Evolutionary conservation across 2,329 filamentous ascomycete species (phyloP).

Genomic region (Camptophora hylomeconis): DNA sequence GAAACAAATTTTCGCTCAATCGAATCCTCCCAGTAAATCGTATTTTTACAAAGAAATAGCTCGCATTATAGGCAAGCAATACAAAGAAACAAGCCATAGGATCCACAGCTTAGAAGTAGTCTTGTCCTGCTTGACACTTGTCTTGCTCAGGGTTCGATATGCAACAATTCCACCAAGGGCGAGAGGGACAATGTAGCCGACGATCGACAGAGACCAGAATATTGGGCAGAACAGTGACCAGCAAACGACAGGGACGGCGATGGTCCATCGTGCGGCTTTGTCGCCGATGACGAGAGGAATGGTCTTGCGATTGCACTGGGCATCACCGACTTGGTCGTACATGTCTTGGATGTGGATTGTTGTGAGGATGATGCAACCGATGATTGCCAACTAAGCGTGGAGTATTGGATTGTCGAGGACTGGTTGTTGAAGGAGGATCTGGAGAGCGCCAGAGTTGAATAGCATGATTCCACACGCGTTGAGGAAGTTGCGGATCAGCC

Average conservation of each 20-base stretch:
- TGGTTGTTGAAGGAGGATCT: too few species aligned
- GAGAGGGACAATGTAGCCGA: conserved; percentile 1
- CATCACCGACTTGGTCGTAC: neutral
- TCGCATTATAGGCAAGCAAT: conserved; percentile 1
- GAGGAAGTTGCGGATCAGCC: conserved; percentile 17
- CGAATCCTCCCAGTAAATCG: too few species aligned
- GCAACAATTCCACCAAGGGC: neutral
- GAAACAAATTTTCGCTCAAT: too few species aligned
- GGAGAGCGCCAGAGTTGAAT: conserved; percentile 13
- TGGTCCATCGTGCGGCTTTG: conserved; percentile 12
- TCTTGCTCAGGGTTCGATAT: neutral
- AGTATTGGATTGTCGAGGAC: too few species aligned
- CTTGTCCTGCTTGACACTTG: neutral
- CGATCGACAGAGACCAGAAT: neutral
- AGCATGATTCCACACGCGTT: conserved; percentile 18
- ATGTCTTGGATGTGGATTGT: conserved; percentile 1
- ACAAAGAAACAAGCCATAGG: neutral
- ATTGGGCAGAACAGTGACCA: neutral
- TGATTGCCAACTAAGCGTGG: conserved; percentile 5
- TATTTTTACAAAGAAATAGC: too few species aligned
- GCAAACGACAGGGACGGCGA: conserved; percentile 11
- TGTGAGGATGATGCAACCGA: neutral
- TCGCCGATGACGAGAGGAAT: conserved; percentile 22
- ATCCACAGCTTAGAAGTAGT: neutral
- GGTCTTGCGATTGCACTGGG: conserved; percentile 17